phyloP scores from a whole-genome alignment of 1,284 basidiomycete species.

The Schizopora paradoxa region DNA sequence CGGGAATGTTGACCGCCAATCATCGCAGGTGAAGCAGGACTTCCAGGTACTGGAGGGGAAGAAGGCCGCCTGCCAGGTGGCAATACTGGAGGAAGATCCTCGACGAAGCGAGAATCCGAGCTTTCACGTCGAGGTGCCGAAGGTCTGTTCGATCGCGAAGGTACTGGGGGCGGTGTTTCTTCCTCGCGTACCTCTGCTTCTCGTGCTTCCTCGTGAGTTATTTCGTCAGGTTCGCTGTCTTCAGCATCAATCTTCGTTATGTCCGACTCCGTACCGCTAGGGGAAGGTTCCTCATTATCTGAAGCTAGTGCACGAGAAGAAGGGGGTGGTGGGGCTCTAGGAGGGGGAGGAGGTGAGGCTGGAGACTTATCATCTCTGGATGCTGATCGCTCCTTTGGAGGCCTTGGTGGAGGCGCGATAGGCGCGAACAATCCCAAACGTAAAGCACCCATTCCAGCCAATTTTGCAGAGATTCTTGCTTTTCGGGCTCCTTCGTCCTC shows the following conservation, averaged over 20 bases:
- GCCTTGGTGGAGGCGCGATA: neutral
- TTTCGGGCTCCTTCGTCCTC: constrained; percentile 64
- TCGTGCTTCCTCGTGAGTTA: constrained; percentile 47
- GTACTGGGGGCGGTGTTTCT: constrained; percentile 28
- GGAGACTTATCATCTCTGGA: constrained; percentile 24
- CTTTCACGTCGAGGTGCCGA: neutral
- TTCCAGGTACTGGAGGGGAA: constrained; percentile 30
- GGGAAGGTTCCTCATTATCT: constrained; percentile 42
- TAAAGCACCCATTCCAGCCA: constrained; percentile 73
- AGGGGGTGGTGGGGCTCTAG: constrained; percentile 31
- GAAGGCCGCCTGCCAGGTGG: constrained; percentile 30
- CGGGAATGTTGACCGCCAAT: too few relatives aligned
- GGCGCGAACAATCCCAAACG: constrained; percentile 66
- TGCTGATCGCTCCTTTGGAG: constrained; percentile 29
- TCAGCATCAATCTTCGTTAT: constrained; percentile 58
- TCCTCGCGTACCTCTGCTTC: constrained; percentile 41
- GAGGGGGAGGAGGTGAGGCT: constrained; percentile 26
- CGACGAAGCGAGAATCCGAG: constrained; percentile 11
- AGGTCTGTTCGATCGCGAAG: constrained; percentile 15
- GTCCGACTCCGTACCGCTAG: constrained; percentile 43
- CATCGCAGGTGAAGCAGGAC: constrained; percentile 5
- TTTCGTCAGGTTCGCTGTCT: constrained; percentile 64
- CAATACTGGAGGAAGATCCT: constrained; percentile 34
- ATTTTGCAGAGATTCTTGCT: constrained; percentile 61
- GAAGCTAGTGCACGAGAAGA: constrained; percentile 30